These are phyloP conservation scores for Geranium brycei DNA, from an alignment of 345 rosid genomes.

Conservation along the genomic window DNA sequence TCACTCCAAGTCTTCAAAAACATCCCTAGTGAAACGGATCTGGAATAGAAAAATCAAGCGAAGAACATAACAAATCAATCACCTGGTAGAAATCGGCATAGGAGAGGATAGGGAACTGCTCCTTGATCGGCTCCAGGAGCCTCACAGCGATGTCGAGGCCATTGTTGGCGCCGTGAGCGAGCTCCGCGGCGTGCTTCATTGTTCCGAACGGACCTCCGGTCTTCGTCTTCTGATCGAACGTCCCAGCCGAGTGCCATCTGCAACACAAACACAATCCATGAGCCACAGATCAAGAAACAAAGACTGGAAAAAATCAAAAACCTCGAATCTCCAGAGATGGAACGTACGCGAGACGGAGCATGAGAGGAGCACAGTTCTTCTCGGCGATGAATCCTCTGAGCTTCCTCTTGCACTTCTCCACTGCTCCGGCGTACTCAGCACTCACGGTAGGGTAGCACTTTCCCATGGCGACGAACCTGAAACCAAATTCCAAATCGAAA, in stretches of 20 bases:
- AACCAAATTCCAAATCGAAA: neutral
- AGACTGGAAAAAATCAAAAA: neutral
- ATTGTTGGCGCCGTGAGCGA: slow-evolving; percentile 29
- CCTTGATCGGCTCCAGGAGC: slow-evolving; percentile 70
- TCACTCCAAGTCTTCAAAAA: neutral
- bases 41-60: neutral
- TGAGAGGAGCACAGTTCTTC: slow-evolving; percentile 85
- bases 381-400: slow-evolving; percentile 81
- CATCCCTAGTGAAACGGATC: neutral
- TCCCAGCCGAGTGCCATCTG: slow-evolving; percentile 55
- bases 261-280: neutral
- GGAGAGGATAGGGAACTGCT: slow-evolving; percentile 55
- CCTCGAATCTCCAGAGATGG: neutral
- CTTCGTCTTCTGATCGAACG: slow-evolving; percentile 27
- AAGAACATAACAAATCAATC: neutral
- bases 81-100: slow-evolving; percentile 84
- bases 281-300: neutral
- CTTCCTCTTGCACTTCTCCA: slow-evolving; percentile 69
- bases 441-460: slow-evolving; percentile 72
- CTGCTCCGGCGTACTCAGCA: slow-evolving; percentile 57
- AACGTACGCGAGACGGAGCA: slow-evolving; percentile 79
- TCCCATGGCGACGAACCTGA: slow-evolving; percentile 27
- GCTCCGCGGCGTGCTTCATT: slow-evolving; percentile 21
- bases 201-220: slow-evolving; percentile 41
- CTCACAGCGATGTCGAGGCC: slow-evolving; percentile 44